Evolutionary conservation across 176 grass and related monocot genomes (phyloP), one percentile per base, ranked within the genome.

Genomic region (Cenchrus fungigraminus): DNA sequence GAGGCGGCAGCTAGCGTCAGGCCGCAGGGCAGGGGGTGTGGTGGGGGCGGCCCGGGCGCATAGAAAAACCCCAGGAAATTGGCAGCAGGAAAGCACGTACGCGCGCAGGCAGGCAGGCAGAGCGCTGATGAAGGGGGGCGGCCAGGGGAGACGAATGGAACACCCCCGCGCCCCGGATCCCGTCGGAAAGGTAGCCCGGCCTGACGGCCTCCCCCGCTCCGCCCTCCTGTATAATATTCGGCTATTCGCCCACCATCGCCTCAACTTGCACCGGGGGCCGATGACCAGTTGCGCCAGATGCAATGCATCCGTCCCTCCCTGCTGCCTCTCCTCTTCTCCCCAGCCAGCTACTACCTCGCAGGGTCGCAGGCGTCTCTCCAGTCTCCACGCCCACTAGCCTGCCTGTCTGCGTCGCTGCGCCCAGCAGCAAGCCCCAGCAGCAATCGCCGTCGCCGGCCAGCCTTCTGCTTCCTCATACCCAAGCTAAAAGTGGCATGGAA

Each of bases 71-170:
- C 59, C 5, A 34, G 28, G 59, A 65, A 9, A 55, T 65, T 32
- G 31, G 31, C 31, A 37, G 57, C 9, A 16, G 54, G 56, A 43
- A 47, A 65, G 20, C 50, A 77, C 65, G 78, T 70, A 63, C 57
- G 45, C 45, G 45, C 37, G 37, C 37, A 4, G 37, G 37, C 37
- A 4, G 37, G 3, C 3, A 4, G 2, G 37, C 37, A 40, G 45
- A 46, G 45, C 0, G 45, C 31, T 32, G 31, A 64, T 44, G 58
- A 66, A 19, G 53, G 4, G 9, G 6, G 42, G 15, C 22, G 75
- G 59, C 74, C 90, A 92, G 81, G 92, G 87, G 87, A 87, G 92
- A 88, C 53, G 92, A 94, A 92, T 32, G 37, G 37, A 40, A 40
- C 37, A 3, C 0, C 37, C 81, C 89, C 85, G n/a, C 11, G 6